Base-by-base conservation (phyloP, 495 filamentous ascomycete genomes). In the Aspergillus ostianus region DNA sequence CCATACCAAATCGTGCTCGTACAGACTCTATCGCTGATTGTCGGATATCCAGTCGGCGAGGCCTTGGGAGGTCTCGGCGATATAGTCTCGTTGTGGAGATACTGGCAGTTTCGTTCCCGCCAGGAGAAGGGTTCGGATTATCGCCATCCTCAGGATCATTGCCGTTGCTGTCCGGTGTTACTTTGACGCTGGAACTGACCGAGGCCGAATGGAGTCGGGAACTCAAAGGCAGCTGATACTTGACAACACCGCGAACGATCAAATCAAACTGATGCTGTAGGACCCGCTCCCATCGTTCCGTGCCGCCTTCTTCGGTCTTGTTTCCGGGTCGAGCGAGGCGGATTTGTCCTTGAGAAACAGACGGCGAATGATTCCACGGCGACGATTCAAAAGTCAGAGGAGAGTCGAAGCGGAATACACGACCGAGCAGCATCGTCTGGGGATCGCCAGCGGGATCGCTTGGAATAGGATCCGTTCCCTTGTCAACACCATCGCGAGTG, bases 221-320 rank as follows among this genome's bases (percentile, higher is more conserved):
- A 65, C 84, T 93, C 54, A 98, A 78, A 12, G 94, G 94, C 19
- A 97, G 78, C 29, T 89, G 87, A 67, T 98, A 98, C 70, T 90
- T 90, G 66, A 98, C 74, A 7, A 93, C 87, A 44, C 94, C 94
- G 53, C 92, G 85, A 29, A 98, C 85, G 58, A 97, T 91, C 54
- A 98, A 78, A 57, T 95, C 90, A 61, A 98, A 98, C 32, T 92
- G 89, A 74, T 97, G 87, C 65, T 93, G 81, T 27, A 98, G 74
- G 27, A 98, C 92, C 48, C 85, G 82, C 70, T 97, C 92, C 94
- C 94, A 98, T 55, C 93, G 84, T 70, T 91, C 90, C 0, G 85
- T 88, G 18, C 94, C 94, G 23, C 90, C 89, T 54, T 87, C 84
- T 65, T 90, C 87, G 0, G 95, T 98, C 58, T 86, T 86, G 69